Conservation (phyloP, 441 rosid genomes). For the Euphorbia neoarborescens region DNA sequence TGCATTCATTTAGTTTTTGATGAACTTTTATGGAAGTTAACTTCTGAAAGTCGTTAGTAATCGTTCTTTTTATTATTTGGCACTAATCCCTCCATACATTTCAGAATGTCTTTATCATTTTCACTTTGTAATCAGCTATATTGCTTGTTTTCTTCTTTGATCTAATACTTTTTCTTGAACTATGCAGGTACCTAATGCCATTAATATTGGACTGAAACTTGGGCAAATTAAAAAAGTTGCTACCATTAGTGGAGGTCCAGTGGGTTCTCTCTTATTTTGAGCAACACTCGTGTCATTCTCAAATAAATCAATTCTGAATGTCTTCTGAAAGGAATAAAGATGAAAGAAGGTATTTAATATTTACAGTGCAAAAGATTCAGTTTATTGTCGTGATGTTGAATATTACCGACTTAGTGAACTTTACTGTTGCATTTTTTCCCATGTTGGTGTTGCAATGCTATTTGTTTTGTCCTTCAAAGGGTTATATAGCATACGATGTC, state of each 20-base stretch:
- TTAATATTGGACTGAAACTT: slow-evolving; percentile 79
- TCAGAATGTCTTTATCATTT: neutral
- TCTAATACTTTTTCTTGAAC: slow-evolving; percentile 19
- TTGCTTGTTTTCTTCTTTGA: neutral
- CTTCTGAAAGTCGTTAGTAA: too few species aligned
- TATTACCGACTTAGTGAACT: slow-evolving; percentile 10
- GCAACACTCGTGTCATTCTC: slow-evolving; percentile 61
- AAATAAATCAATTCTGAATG: slow-evolving; percentile 84
- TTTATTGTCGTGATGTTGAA: slow-evolving; percentile 13
- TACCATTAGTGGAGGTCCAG: slow-evolving; percentile 93
- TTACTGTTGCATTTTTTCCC: neutral
- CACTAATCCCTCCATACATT: too few species aligned
- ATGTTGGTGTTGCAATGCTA: neutral
- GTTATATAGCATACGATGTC: neutral
- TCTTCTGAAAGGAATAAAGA: slow-evolving; percentile 67
- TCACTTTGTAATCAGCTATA: neutral
- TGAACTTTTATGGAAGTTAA: too few species aligned
- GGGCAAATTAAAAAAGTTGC: slow-evolving; percentile 73
- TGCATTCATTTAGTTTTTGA: too few species aligned
- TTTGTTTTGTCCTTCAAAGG: too few species aligned
- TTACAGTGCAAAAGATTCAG: too few species aligned
- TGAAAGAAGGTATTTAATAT: slow-evolving; percentile 52
- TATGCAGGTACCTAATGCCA: slow-evolving; percentile 74
- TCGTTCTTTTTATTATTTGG: too few species aligned
- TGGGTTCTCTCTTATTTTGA: slow-evolving; percentile 78